phyloP scores from a whole-genome alignment of 345 rosid genomes.

The Raphanus raphanistrum region DNA sequence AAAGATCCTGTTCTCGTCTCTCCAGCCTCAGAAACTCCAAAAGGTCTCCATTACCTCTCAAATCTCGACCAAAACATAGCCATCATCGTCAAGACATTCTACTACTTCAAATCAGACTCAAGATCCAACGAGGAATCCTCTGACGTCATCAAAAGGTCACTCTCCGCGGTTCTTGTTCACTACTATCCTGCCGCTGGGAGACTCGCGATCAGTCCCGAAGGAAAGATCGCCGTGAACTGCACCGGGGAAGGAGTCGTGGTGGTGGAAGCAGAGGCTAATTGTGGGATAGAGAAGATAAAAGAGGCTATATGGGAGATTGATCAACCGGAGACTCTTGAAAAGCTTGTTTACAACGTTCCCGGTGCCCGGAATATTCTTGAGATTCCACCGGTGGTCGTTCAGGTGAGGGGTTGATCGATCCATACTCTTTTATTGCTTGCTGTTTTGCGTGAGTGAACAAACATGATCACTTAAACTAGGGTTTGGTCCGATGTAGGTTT shows the following conservation, averaged over 20 bases:
- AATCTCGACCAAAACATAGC: slow-evolving; percentile 95
- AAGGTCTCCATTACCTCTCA: slow-evolving; percentile 65
- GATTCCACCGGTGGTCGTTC: slow-evolving; percentile 73
- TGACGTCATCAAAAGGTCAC: slow-evolving; percentile 58
- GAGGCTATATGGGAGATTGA: slow-evolving; percentile 59
- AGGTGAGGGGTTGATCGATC: slow-evolving; percentile 47
- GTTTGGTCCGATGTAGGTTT: slow-evolving; percentile 31
- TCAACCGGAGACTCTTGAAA: slow-evolving; percentile 69
- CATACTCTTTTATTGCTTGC: slow-evolving; percentile 4
- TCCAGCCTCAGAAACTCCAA: slow-evolving; percentile 64
- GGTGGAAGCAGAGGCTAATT: slow-evolving; percentile 78
- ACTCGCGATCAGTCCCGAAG: slow-evolving; percentile 66
- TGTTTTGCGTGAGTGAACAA: slow-evolving; percentile 27
- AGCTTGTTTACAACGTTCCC: slow-evolving; percentile 71
- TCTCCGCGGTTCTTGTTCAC: slow-evolving; percentile 68
- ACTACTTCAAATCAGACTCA: slow-evolving; percentile 67
- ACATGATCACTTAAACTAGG: slow-evolving; percentile 11
- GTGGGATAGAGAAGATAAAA: slow-evolving; percentile 50
- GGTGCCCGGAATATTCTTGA: slow-evolving; percentile 75
- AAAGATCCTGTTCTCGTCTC: slow-evolving; percentile 58
- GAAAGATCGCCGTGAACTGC: slow-evolving; percentile 76
- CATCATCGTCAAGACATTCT: slow-evolving; percentile 68
- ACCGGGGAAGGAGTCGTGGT: slow-evolving; percentile 82
- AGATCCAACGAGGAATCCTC: slow-evolving; percentile 66
- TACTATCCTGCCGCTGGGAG: slow-evolving; percentile 79